phyloP scores from a whole-genome alignment of 768 basidiomycete genomes.

The Lactarius indigo region DNA sequence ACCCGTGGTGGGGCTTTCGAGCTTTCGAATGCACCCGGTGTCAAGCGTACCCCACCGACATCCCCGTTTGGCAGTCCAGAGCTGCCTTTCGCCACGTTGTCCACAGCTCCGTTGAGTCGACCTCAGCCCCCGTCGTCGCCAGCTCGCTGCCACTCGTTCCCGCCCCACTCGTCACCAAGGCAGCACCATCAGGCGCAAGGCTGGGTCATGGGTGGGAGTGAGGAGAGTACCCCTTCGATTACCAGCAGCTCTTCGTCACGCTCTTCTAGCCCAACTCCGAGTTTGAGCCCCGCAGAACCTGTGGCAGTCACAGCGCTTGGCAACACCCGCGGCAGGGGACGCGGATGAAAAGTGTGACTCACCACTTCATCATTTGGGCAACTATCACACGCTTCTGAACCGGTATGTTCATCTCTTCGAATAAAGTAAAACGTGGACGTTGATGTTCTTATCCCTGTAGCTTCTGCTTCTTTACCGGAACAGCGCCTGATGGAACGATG shows the following conservation, averaged over 20 bases:
- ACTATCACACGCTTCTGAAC: constrained; percentile 61
- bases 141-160: constrained; percentile 23
- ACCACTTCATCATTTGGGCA: constrained; percentile 23
- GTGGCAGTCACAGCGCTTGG: not conserved
- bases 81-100: not conserved
- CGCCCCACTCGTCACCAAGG: constrained; percentile 15
- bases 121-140: constrained; percentile 9
- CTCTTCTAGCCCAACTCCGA: constrained; percentile 20
- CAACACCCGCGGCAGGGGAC: not conserved
- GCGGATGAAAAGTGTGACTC: constrained; percentile 4
- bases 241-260: constrained; percentile 22
- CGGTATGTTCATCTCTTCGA: constrained; percentile 42
- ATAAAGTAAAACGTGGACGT: not conserved
- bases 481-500: constrained; percentile 26
- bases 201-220: constrained; percentile 11
- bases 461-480: constrained; percentile 80
- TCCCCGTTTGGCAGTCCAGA: constrained; percentile 19
- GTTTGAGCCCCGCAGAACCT: constrained; percentile 7
- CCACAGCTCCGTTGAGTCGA: constrained; percentile 3
- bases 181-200: not conserved
- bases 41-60: constrained; percentile 22
- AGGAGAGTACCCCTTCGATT: constrained; percentile 24
- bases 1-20: constrained; percentile 16
- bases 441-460: constrained; percentile 37
- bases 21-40: constrained; percentile 3